Base-by-base conservation (phyloP, 1,139 yeast species). In the Candida tropicalis region DNA sequence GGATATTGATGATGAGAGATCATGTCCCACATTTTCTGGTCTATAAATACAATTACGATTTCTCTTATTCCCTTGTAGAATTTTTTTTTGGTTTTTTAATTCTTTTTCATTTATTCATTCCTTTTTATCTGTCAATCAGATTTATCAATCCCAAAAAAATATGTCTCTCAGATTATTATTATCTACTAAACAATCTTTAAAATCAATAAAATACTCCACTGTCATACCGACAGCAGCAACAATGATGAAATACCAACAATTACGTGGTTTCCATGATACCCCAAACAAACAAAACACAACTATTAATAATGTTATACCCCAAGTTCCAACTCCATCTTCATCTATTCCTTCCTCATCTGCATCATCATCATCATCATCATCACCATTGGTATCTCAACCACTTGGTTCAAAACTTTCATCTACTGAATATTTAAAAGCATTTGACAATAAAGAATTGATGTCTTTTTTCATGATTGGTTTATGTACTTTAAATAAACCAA, bases 381-480 rank as follows among this genome's bases (percentile, higher is more conserved):
- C n/a, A n/a, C n/a, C n/a, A n/a, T n/a, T n/a, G n/a, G n/a, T 13
- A 25, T 39, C n/a, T 36, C 44, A 25, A 38, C 32, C 10, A 35
- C 34, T n/a, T 15, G 12, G 22, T 13, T 12, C 41, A 35, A 37
- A 13, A 24, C 25, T 32, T 28, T 12, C 38, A 43, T 15, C 47
- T 15, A 53, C 54, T n/a, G 66, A 63, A 38, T 67, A 69, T 54
- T 61, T 73, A 46, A 62, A 62, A 43, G 64, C 65, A 39, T 68
- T 70, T 49, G 59, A 60, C 41, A 47, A 57, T 23, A 54, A 65
- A 9, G 84, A 79, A 56, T 66, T 86, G 39, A 60, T 84, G 38
- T 82, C 87, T 0, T 78, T 81, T 52, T 75, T 82, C 20, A 68
- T 84, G 50, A 85, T 86, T 52, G 93, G 93, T 6, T 47, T 79